These are phyloP conservation scores for Nannochloris sp. DNA, from an alignment of 139 green algal genomes.

Conservation along the genomic window DNA sequence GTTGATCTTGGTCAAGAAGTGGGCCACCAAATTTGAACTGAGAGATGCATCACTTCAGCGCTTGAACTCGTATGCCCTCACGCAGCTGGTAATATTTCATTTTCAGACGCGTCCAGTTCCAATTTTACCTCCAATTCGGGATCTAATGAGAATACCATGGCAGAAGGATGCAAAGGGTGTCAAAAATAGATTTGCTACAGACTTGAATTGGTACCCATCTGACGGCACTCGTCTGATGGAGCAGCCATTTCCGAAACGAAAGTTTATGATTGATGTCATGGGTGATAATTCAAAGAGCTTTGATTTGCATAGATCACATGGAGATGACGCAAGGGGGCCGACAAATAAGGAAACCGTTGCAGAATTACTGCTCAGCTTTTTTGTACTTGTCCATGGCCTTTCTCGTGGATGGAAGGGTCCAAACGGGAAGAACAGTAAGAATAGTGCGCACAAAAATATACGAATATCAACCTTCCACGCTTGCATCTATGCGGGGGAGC, in stretches of 20 bases:
- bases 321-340: no score
- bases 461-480: constrained; percentile 13
- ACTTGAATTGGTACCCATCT: no score
- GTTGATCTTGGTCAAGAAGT: constrained; percentile 69
- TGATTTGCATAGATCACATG: no score
- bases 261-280: no score
- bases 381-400: neutral
- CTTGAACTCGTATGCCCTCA: constrained; percentile 72
- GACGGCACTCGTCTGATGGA: no score
- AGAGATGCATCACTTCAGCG: constrained; percentile 63
- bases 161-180: no score
- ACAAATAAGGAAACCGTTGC: constrained; percentile 1
- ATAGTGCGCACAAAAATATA: neutral
- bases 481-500: constrained; percentile 17
- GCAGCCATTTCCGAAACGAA: no score
- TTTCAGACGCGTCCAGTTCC: constrained; percentile 29
- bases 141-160: no score
- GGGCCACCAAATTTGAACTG: constrained; percentile 52
- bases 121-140: constrained; percentile 29
- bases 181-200: no score
- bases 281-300: no score
- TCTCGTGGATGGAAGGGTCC: neutral
- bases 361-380: neutral
- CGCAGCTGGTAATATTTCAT: constrained; percentile 53
- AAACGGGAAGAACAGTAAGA: neutral